Conservation (phyloP, 495 filamentous ascomycete species). For the Cercophora samala region DNA sequence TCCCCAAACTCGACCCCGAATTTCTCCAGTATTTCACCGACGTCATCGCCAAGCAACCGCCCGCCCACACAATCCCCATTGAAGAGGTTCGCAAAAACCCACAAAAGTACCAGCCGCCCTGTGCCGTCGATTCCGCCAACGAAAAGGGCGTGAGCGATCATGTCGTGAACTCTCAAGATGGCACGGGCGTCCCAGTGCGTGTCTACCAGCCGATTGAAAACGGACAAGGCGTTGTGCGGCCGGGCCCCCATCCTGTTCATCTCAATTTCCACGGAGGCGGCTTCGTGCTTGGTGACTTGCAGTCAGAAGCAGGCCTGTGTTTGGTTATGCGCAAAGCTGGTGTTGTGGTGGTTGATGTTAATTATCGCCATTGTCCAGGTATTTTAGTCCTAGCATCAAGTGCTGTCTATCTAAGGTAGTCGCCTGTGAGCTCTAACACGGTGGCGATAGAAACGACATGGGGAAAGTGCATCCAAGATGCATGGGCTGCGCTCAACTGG, state of each 20-base stretch:
- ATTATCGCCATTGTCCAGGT: constrained; percentile 51
- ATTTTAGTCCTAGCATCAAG: neutral
- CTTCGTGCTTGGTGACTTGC: constrained; percentile 49
- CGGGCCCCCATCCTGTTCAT: constrained; percentile 47
- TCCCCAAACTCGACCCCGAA: constrained; percentile 27
- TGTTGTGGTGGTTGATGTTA: constrained; percentile 48
- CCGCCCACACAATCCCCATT: constrained; percentile 40
- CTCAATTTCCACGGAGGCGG: constrained; percentile 51
- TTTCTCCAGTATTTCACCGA: constrained; percentile 25
- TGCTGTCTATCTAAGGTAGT: constrained; percentile 50
- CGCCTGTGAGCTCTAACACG: constrained; percentile 48
- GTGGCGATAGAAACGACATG: constrained; percentile 45
- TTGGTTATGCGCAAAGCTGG: constrained; percentile 45
- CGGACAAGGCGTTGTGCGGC: constrained; percentile 21
- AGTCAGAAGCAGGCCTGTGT: constrained; percentile 43
- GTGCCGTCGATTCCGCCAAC: constrained; percentile 34
- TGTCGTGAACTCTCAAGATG: constrained; percentile 40
- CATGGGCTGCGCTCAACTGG: constrained; percentile 44
- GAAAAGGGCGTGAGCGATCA: constrained; percentile 38
- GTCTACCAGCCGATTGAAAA: constrained; percentile 46
- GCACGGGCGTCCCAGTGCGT: constrained; percentile 38
- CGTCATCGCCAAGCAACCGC: constrained; percentile 19
- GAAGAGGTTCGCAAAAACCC: constrained; percentile 42
- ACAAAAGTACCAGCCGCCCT: constrained; percentile 35
- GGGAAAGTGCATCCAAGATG: constrained; percentile 48